Evolutionary conservation across 805 yeast species (phyloP).

Genomic region (Candida tibetensis): DNA sequence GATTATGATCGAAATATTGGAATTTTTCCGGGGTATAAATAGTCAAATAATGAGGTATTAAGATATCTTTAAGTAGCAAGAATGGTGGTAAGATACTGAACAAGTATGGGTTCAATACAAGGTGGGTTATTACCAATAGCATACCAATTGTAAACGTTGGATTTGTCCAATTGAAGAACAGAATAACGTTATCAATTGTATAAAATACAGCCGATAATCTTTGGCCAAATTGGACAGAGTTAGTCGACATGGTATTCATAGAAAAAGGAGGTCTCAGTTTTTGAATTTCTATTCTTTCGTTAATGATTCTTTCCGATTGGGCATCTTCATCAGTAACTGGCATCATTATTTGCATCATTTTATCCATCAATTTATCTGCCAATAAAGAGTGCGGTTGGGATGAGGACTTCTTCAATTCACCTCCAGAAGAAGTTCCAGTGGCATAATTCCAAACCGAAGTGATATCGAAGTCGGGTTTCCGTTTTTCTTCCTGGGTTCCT

Average conservation of each 20-base stretch:
- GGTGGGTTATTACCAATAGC: slow-evolving; percentile 46
- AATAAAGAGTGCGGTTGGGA: slow-evolving; percentile 18
- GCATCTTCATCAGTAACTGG: slow-evolving; percentile 52
- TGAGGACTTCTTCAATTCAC: not conserved
- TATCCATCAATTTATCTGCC: slow-evolving; percentile 72
- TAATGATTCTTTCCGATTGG: slow-evolving; percentile 40
- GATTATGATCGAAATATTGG: slow-evolving; percentile 23
- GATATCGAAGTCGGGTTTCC: not conserved
- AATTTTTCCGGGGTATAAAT: slow-evolving; percentile 60
- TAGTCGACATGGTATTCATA: slow-evolving; percentile 65
- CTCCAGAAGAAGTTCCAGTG: not conserved
- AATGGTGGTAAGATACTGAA: slow-evolving; percentile 54
- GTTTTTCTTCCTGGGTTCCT: not conserved
- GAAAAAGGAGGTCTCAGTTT: slow-evolving; percentile 66
- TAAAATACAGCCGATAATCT: slow-evolving; percentile 62
- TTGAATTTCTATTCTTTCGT: slow-evolving; percentile 58
- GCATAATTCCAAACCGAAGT: not conserved
- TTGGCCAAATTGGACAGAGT: slow-evolving; percentile 60
- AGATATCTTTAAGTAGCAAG: slow-evolving; percentile 48
- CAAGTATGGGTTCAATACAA: slow-evolving; percentile 60
- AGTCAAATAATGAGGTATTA: slow-evolving; percentile 65
- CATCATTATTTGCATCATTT: slow-evolving; percentile 65
- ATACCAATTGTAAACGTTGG: slow-evolving; percentile 61
- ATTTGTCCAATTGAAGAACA: slow-evolving; percentile 61
- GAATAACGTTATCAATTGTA: slow-evolving; percentile 53